A percentile compares a stretch with the other conserved stretches of the same genome.
Evolutionary conservation across 2,329 filamentous ascomycete genomes (phyloP).

Genomic region (Talaromyces funiculosus): DNA sequence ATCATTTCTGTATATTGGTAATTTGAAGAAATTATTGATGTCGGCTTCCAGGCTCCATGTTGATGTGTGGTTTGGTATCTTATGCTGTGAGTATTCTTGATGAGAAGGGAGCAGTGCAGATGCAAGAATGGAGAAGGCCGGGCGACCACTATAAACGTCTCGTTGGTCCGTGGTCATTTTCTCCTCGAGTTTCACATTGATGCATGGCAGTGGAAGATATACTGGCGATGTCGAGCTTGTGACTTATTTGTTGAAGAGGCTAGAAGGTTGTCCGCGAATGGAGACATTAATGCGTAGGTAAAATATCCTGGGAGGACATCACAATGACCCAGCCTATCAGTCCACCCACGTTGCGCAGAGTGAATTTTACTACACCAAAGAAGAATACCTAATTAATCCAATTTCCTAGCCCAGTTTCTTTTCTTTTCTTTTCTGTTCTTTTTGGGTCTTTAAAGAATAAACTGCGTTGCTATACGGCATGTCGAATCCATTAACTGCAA

Average conservation of each 20-base stretch:
- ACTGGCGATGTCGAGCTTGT: not conserved
- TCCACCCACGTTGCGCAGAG: too few species aligned
- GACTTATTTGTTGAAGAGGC: not conserved
- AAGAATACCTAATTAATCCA: too few species aligned
- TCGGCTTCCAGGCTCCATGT: conserved; percentile 23
- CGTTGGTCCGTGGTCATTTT: not conserved
- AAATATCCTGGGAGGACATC: too few species aligned
- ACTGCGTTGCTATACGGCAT: not conserved
- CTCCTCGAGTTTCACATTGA: not conserved
- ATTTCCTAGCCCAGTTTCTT: too few species aligned
- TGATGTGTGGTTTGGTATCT: not conserved
- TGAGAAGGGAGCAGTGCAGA: conserved; percentile 21
- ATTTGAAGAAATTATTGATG: conserved; percentile 17
- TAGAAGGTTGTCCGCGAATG: not conserved
- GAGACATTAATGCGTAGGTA: too few species aligned
- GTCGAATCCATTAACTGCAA: not conserved
- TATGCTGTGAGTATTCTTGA: not conserved
- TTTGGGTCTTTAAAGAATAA: too few species aligned
- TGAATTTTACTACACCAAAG: too few species aligned
- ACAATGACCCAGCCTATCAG: too few species aligned
- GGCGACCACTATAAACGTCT: conserved; percentile 24
- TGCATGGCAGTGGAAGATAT: too few species aligned
- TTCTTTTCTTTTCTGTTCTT: too few species aligned
- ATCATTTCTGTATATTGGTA: conserved; percentile 17
- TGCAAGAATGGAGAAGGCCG: conserved; percentile 29